Evolutionary conservation across 805 yeast genomes (phyloP).

Genomic region (Candida cerambycidarum): DNA sequence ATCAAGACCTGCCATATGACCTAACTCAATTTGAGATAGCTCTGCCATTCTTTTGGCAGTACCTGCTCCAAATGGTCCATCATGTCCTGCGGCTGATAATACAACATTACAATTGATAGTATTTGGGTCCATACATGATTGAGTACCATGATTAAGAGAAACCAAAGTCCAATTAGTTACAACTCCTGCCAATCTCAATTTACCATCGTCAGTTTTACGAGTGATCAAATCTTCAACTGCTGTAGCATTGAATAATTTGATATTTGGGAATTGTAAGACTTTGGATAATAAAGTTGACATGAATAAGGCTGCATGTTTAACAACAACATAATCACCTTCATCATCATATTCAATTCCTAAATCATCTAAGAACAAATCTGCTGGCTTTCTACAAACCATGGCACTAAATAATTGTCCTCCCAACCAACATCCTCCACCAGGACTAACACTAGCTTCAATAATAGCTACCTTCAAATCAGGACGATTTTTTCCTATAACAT

Average conservation of each 20-base stretch:
- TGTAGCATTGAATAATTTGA: constrained; percentile 76
- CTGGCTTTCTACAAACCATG: constrained; percentile 78
- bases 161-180: constrained; percentile 84
- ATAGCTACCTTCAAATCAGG: constrained; percentile 75
- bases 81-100: constrained; percentile 76
- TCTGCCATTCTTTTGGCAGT: constrained; percentile 60
- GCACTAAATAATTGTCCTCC: constrained; percentile 79
- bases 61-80: constrained; percentile 82
- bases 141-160: constrained; percentile 70
- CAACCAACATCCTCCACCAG: constrained; percentile 80
- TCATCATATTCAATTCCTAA: constrained; percentile 68
- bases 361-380: constrained; percentile 66
- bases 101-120: constrained; percentile 67
- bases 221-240: constrained; percentile 80
- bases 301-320: constrained; percentile 77
- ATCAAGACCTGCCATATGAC: constrained; percentile 76
- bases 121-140: constrained; percentile 82
- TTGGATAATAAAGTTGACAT: constrained; percentile 69
- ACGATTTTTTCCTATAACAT: constrained; percentile 65
- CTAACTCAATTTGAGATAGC: constrained; percentile 37
- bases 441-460: constrained; percentile 71
- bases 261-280: constrained; percentile 69
- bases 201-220: constrained; percentile 53
- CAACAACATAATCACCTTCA: constrained; percentile 78
- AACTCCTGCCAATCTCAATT: constrained; percentile 70